phyloP scores from a whole-genome alignment of 1,139 yeast species.

The Lodderomyces parapsilosis region DNA sequence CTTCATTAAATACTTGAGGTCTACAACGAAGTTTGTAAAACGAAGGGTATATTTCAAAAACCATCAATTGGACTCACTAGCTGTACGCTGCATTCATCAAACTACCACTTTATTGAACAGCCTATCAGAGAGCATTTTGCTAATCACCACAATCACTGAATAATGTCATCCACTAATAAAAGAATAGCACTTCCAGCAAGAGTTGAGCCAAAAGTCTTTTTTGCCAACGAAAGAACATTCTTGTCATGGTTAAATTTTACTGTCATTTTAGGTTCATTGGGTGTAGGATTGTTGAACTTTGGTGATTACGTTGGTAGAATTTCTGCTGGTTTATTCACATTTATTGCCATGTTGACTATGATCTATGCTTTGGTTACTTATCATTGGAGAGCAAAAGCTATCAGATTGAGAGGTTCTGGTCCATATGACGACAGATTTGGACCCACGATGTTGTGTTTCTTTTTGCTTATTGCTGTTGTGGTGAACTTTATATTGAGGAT shows the following conservation, averaged over 20 bases:
- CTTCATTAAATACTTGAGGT: no score
- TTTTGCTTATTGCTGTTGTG: conserved; percentile 86
- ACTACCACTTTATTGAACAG: no score
- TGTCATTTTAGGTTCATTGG: conserved; percentile 92
- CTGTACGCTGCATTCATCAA: no score
- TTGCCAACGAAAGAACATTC: conserved; percentile 98
- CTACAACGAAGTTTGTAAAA: no score
- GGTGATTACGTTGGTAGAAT: conserved; percentile 93
- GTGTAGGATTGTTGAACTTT: conserved; percentile 91
- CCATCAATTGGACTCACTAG: no score
- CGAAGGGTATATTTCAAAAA: no score
- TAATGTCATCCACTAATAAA: conserved; percentile 42
- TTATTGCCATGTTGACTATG: conserved; percentile 97
- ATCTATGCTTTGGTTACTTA: conserved; percentile 90
- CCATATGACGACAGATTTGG: conserved; percentile 99
- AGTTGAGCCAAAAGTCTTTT: conserved; percentile 97
- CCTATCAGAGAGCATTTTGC: background rate
- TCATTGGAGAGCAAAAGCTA: conserved; percentile 99
- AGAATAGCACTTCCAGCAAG: conserved; percentile 97
- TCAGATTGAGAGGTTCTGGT: conserved; percentile 94
- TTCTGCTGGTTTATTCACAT: conserved; percentile 90
- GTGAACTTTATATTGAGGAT: conserved; percentile 88
- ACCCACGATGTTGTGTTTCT: conserved; percentile 96
- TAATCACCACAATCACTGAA: background rate
- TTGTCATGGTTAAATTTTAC: conserved; percentile 98